A percentile compares a stretch with the other conserved stretches of the same genome.
Conservation (phyloP, 495 filamentous ascomycete species). For the Sabuloglossum arenarium region DNA sequence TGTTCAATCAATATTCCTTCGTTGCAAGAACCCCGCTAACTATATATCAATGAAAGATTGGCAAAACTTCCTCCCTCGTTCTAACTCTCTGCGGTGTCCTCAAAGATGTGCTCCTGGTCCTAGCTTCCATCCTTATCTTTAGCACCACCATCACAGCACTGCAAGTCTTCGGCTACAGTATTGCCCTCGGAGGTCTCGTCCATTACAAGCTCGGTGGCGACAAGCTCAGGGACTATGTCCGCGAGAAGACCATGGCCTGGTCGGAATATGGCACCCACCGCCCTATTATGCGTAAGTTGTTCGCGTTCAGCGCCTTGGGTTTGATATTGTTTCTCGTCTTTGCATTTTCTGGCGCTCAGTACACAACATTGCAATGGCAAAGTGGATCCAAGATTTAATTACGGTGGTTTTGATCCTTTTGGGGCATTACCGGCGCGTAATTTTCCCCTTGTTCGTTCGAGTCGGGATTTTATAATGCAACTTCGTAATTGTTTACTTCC, state of each 20-base stretch:
- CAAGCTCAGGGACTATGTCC: conserved; percentile 56
- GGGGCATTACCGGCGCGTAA: background rate
- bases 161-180: conserved; percentile 87
- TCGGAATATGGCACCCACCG: conserved; percentile 61
- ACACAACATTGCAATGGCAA: background rate
- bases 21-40: background rate
- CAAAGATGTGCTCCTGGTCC: conserved; percentile 92
- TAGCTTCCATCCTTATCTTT: conserved; percentile 79
- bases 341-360: background rate
- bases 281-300: conserved; percentile 54
- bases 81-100: conserved; percentile 95
- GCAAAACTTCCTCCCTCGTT: conserved; percentile 88
- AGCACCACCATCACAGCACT: conserved; percentile 57
- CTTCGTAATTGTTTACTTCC: background rate
- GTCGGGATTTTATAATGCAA: background rate
- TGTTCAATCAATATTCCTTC: conserved; percentile 19
- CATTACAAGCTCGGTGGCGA: conserved; percentile 95
- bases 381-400: background rate
- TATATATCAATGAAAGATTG: conserved; percentile 40
- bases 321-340: conserved; percentile 38
- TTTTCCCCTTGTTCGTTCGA: background rate
- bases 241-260: conserved; percentile 50
- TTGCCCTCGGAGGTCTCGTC: conserved; percentile 75
- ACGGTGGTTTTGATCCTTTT: background rate
- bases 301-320: conserved; percentile 41